Evolutionary conservation across 177 flowering plant genomes (phyloP).

Genomic region (Vitis hybrid): DNA sequence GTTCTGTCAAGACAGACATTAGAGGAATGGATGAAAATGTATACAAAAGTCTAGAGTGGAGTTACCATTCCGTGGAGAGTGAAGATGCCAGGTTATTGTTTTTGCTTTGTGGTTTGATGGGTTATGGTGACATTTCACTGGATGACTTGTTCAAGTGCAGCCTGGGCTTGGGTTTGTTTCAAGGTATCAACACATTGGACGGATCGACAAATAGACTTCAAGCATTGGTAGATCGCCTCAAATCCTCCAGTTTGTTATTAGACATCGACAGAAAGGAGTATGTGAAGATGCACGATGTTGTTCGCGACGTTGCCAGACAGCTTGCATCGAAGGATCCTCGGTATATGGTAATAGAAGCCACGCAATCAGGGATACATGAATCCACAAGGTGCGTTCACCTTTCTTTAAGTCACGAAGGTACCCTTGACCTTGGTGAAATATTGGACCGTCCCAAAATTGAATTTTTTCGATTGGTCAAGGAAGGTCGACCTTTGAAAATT

Average conservation of each 20-base stretch:
- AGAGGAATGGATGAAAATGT: too few relatives aligned
- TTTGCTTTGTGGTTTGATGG: background rate
- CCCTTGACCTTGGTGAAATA: conserved; percentile 6
- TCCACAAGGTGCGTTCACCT: background rate
- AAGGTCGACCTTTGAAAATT: background rate
- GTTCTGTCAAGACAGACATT: background rate
- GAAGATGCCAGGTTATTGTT: background rate
- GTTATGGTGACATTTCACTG: background rate
- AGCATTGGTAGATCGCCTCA: too few relatives aligned
- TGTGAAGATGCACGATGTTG: too few relatives aligned
- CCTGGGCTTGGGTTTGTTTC: background rate
- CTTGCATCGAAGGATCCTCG: background rate
- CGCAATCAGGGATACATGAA: background rate
- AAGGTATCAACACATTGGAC: background rate
- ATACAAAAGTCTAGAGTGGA: too few relatives aligned
- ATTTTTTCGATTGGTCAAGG: background rate
- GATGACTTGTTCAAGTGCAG: background rate
- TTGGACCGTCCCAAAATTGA: conserved; percentile 15
- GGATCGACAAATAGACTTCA: accelerated
- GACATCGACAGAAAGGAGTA: too few relatives aligned
- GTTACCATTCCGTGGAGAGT: too few relatives aligned
- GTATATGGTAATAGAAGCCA: background rate
- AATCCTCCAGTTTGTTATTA: too few relatives aligned
- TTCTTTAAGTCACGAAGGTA: background rate
- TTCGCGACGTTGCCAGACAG: too few relatives aligned